Evolutionary conservation across 192 early-diverging fungal species (phyloP).

Genomic region (Coemansia sp.): DNA sequence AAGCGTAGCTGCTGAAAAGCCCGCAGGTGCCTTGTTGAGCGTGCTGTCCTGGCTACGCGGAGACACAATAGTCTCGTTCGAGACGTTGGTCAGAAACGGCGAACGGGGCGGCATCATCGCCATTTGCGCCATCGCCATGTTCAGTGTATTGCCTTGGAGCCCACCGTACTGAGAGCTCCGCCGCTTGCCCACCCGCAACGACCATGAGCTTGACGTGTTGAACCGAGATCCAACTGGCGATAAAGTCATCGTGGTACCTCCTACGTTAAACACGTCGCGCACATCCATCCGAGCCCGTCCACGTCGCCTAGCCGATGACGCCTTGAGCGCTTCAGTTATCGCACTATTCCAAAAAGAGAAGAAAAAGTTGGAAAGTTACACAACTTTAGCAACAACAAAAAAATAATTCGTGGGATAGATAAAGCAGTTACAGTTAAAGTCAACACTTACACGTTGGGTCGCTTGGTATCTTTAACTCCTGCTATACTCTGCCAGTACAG

Average conservation of each 20-base stretch:
- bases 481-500: constrained; percentile 47
- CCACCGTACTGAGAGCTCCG: constrained; percentile 25
- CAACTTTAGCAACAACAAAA: not conserved
- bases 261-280: constrained; percentile 43
- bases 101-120: constrained; percentile 47
- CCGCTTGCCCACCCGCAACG: constrained; percentile 11
- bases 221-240: constrained; percentile 33
- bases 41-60: constrained; percentile 10
- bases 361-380: not conserved
- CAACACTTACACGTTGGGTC: constrained; percentile 28
- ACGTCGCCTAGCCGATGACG: constrained; percentile 44
- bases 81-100: constrained; percentile 38
- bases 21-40: not conserved
- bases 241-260: constrained; percentile 14
- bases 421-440: not conserved
- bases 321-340: constrained; percentile 47
- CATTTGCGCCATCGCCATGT: constrained; percentile 49
- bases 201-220: constrained; percentile 12
- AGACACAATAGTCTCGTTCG: not conserved
- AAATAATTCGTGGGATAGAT: too few relatives aligned
- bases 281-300: constrained; percentile 43
- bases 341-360: constrained; percentile 14
- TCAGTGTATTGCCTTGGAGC: constrained; percentile 29
- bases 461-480: constrained; percentile 32
- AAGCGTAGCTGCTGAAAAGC: not conserved